A percentile compares a stretch with the other conserved stretches of the same genome.
These are phyloP conservation scores for Phanerochaete carnosa DNA, from an alignment of 768 basidiomycete species.

Conservation along the genomic window DNA sequence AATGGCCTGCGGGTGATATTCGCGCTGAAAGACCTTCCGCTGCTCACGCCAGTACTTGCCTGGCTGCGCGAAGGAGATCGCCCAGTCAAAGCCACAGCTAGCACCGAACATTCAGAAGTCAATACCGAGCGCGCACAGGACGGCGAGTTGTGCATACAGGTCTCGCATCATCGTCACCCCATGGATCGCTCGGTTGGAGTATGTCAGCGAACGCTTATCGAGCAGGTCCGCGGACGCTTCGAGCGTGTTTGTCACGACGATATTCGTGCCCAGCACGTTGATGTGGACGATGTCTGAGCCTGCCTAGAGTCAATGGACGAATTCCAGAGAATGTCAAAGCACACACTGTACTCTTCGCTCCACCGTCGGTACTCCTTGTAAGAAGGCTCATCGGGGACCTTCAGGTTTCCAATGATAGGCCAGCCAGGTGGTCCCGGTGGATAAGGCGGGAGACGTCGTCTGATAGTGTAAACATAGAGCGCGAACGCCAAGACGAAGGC, in stretches of 20 bases:
- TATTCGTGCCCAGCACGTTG: conserved; percentile 11
- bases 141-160: background rate
- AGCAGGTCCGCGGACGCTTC: conserved; percentile 16
- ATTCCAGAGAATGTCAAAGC: background rate
- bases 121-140: background rate
- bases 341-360: background rate
- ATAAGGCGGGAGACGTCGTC: background rate
- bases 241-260: conserved; percentile 12
- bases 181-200: conserved; percentile 14
- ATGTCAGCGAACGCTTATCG: conserved; percentile 18
- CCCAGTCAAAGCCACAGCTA: background rate
- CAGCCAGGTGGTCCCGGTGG: conserved; percentile 19
- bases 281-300: conserved; percentile 17
- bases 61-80: too few species aligned
- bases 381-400: background rate
- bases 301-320: too few species aligned
- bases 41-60: background rate
- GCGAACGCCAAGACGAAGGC: background rate
- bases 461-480: background rate
- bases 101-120: background rate
- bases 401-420: conserved; percentile 19
- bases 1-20: background rate
- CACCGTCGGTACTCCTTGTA: background rate
- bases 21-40: background rate
- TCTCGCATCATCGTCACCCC: background rate